Evolutionary conservation across 805 yeast species (phyloP), one percentile per base, ranked within the genome.

Genomic region (Priceomyces medius): DNA sequence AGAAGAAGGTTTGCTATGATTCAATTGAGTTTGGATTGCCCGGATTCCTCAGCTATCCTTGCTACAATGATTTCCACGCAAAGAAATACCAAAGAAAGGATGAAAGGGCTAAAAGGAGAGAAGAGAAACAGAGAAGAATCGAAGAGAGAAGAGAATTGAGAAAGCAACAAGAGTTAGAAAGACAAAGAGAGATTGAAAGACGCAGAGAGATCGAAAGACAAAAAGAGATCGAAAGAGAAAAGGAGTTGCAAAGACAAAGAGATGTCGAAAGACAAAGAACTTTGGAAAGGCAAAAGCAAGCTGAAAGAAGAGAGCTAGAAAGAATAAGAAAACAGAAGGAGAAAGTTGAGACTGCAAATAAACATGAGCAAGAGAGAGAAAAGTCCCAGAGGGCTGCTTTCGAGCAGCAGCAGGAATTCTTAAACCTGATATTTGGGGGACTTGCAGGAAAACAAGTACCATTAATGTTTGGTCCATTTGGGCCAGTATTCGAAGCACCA

Each of bases 331-430:
- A 37, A 42, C 40, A 32, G 16, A 17, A 34, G 38, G 28, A 38
- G 43, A 34, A 29, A 42, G 13, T 40, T 41, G 38, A 35, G 7
- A 40, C 31, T 6, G 47, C 18, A 43, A 12, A 18, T 13, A 12
- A 14, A 26, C 37, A 38, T 37, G 41, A 35, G 39, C 42, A 36
- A 38, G 43, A 27, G 40, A 33, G 16, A 31, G 48, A 35, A 38
- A 41, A 33, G 49, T 31, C 28, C 16, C 21, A 34, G 20, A 40
- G 39, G 24, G 24, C 38, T 21, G 12, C 33, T 17, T 34, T 38
- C 31, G 16, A 14, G 12, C 16, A 12, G 23, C 63, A 59, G 45
- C 62, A 58, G 48, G 56, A 56, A 20, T 54, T 58, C 44, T 43
- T 58, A 21, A 46, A 50, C 28, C 55, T 49, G 28, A 41, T 59